Evolutionary conservation across 129 eudicot genomes (phyloP), one percentile per base, ranked within the genome.

Genomic region (Tagetes patula): DNA sequence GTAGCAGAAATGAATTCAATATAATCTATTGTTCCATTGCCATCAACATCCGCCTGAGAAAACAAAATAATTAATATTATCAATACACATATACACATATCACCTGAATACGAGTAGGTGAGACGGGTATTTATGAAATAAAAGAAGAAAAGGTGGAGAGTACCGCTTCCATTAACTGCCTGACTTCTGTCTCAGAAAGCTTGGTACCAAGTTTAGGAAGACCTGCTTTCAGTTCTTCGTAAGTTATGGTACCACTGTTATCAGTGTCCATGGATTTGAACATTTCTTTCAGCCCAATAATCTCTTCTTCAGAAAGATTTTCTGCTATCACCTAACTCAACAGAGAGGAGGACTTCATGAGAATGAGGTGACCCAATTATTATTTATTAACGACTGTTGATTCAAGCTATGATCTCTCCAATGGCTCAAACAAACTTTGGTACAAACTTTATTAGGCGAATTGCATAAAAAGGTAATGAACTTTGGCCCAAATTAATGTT

Each of bases 141-240:
- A 50, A 41, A 58, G 38, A 7, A 61, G 60, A 48, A 43, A 37
- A 46, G n/a, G 11, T 33, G 39, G 36, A 40, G 9, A 32, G 49
- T 87, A 90, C 98, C 82, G 98, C 98, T 84, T 93, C 98, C 98
- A 93, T 89, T 46, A 85, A 82, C 75, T 93, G 98, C 80, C 85
- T 81, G 61, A 90, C 96, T 87, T 93, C 98, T 40, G 96, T 72
- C 74, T 93, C 98, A 4, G 98, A 88, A 52, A 93, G 89, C 82
- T 86, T 93, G 63, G 98, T 89, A 55, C 98, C 98, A 55, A 93
- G 85, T 83, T 90, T 93, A 1, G 95, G 92, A 71, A 93, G 85
- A 49, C 98, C 98, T 47, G 90, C 91, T 82, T 93, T 93, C 61
- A 93, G 83, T 76, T 93, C 98, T 81, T 93, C 98, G 80, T 37